A percentile compares a stretch with the other conserved stretches of the same genome.
These are phyloP conservation scores for Myrmaecium sp. DNA, from an alignment of 2,329 filamentous ascomycete species.

Conservation along the genomic window DNA sequence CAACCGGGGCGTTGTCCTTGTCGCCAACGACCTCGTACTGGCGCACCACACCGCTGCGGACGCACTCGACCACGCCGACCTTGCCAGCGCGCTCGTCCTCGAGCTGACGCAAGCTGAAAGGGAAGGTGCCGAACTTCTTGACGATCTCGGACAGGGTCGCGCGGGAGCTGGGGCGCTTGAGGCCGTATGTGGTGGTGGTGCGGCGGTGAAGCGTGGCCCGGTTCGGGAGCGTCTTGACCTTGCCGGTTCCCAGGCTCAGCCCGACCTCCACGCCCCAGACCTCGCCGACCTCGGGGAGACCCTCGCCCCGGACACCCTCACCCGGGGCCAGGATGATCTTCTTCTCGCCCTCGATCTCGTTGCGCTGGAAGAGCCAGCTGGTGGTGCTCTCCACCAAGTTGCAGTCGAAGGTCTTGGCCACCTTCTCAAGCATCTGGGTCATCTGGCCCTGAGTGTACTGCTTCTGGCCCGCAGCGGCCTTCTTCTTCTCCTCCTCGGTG, in stretches of 20 bases:
- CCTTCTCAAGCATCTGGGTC: constrained; percentile 73
- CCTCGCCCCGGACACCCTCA: constrained; percentile 82
- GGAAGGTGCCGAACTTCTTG: constrained; percentile 95
- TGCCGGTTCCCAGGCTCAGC: constrained; percentile 76
- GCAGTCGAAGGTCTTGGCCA: constrained; percentile 79
- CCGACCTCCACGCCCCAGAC: constrained; percentile 98
- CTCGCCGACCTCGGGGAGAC: constrained; percentile 72
- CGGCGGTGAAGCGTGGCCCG: constrained; percentile 84
- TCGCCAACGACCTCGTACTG: constrained; percentile 95
- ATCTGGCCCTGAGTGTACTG: constrained; percentile 75
- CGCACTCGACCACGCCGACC: constrained; percentile 92
- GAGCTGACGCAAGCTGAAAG: constrained; percentile 91
- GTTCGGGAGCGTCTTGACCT: constrained; percentile 83
- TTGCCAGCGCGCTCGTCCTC: constrained; percentile 92
- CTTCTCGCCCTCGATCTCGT: constrained; percentile 96
- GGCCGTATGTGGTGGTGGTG: constrained; percentile 75
- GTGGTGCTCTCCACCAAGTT: constrained; percentile 95
- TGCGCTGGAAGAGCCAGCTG: constrained; percentile 88
- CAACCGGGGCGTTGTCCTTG: constrained; percentile 73
- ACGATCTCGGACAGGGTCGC: constrained; percentile 87
- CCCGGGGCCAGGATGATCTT: constrained; percentile 87
- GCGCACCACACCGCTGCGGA: constrained; percentile 78
- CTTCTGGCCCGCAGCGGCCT: constrained; percentile 61
- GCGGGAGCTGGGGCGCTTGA: constrained; percentile 82
- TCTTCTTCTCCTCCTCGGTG: constrained; percentile 89